Conservation (phyloP, 202 grass and related monocot genomes). For the Miscanthus sacchariflorus region DNA sequence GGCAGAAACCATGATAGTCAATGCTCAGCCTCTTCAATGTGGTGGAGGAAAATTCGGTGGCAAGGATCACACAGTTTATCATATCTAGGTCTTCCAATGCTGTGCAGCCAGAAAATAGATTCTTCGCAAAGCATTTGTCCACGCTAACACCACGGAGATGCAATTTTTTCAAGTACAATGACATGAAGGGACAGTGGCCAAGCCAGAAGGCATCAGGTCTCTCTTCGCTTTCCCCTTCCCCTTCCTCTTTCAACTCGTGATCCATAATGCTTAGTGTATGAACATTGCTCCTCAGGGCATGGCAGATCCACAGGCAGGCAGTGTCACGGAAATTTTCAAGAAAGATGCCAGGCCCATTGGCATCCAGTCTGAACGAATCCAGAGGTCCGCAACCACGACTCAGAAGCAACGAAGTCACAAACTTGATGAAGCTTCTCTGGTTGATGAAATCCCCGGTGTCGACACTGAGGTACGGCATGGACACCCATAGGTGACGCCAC, state of each 20-base stretch:
- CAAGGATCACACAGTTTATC: neutral
- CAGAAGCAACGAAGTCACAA: neutral
- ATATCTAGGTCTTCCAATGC: conserved; percentile 41
- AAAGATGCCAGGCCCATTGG: neutral
- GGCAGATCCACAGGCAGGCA: conserved; percentile 24
- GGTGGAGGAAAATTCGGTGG: conserved; percentile 12
- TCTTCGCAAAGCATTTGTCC: neutral
- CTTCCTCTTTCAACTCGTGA: neutral
- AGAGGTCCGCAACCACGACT: neutral
- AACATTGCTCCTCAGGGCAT: conserved; percentile 30
- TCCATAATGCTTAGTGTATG: neutral
- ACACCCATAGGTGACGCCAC: too few species aligned
- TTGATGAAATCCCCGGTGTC: too few species aligned
- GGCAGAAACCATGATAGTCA: too few species aligned
- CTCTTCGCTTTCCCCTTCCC: neutral
- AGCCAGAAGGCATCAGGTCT: neutral
- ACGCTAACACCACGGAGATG: neutral
- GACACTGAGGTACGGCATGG: too few species aligned
- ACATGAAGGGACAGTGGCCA: conserved; percentile 14
- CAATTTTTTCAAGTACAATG: conserved; percentile 31
- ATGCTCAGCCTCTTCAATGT: conserved; percentile 28
- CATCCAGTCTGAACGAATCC: neutral
- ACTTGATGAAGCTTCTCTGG: too few species aligned
- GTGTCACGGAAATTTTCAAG: neutral
- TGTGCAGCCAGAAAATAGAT: conserved; percentile 11